Evolutionary conservation across 345 rosid genomes (phyloP), one percentile per base, ranked within the genome.

Genomic region (Nasturtium officinale): DNA sequence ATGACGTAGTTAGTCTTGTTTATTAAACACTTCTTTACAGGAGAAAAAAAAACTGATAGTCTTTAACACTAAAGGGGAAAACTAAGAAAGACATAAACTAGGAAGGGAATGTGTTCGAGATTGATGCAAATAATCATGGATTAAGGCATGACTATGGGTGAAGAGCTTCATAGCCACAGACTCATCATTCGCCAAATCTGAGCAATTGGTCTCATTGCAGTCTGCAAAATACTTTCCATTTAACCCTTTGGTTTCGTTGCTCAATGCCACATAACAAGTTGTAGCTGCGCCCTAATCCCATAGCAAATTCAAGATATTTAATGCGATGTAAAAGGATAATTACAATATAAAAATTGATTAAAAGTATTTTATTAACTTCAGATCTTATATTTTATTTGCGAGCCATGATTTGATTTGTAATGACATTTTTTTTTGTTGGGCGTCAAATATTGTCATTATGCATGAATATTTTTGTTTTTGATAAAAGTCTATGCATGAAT

Each of bases 201-300:
- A 91, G 78, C 88, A 87, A 67, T 50, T 77, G 10, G 82, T 81
- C 37, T 89, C 97, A 33, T 94, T 94, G 71, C 96, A 94, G 75
- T 94, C 98, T 67, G 88, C 86, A 73, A 94, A 94, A 77, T 91
- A 94, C 55, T 82, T 88, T 28, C 98, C 97, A 58, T 82, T 85
- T 37, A 78, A 72, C 7, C 88, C 90, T 63, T 81, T 84, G 64
- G 63, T 29, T 57, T 86, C 74, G 55, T 87, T 88, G 77, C 91
- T 94, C 79, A 94, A 58, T 28, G 97, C 96, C 21, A 84, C 93
- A 55, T 94, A 89, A 79, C 98, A 94, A 61, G 96, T 91, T 25
- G 98, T 94, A 8, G 98, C 81, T 75, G 98, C 97, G 6, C 98
- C 98, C 96, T 92, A 85, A 25, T 7, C 50, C 15, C 63, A 68